Evolutionary conservation across 192 early-diverging fungal genomes (phyloP), one percentile per base, ranked within the genome.

Genomic region (Rhizophagus sp.): DNA sequence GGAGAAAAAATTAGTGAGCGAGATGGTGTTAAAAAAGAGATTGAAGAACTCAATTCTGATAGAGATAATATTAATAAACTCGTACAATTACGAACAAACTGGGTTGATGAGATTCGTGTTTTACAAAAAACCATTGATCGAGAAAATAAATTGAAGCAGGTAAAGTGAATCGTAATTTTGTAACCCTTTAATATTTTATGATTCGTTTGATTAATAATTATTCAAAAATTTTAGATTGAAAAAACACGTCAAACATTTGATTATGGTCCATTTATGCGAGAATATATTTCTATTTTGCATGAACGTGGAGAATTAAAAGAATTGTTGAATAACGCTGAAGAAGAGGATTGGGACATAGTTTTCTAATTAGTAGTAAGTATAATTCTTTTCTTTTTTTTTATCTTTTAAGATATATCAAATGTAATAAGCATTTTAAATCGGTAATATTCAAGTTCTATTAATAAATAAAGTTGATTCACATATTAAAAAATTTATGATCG

Each of bases 181-280:
- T 34, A 3, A 1, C 3, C 30, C 7, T 15, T 19, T 39, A 8
- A 9, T 36, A 17, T 36, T n/a, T n/a, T n/a, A n/a, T 39, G 17
- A 39, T 41, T 69, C 10, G 19, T 30, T 7, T 75, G 13, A 34
- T 44, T 50, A 24, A 25, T 8, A 10, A 44, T 44, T 30, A 30
- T 30, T 44, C 9, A 44, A 44, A 44, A 17, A 36, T 67, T 75
- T 52, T 71, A 79, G 78, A 25, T 71, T 13, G 78, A 79, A n/a
- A 71, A 50, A 22, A 22, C 41, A 61, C 41, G 78, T 19, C 33
- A 72, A 52, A 47, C 49, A 34, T 50, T 63, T 68, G 68, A 79
- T 33, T 79, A 79, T 44, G 62, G 33, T 34, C 78, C 78, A 44
- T 79, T 79, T 33, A 73, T 79, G 13, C 25, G 50, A 27, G 78